Base-by-base conservation (phyloP, 768 basidiomycete genomes). In the Termitomyces eurrhizus region DNA sequence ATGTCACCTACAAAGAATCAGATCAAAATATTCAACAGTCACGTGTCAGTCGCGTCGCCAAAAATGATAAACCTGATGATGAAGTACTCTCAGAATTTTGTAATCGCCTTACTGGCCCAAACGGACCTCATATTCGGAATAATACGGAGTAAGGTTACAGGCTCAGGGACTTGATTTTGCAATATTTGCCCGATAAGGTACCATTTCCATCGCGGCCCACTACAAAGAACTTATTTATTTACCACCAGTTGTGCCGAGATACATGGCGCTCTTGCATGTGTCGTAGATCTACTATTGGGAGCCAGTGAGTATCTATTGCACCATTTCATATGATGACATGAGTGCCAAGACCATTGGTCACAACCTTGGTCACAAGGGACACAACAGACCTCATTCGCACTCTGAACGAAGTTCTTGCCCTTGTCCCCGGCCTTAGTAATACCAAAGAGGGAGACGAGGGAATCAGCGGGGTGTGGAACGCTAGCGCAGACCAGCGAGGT, bases 241-340 rank as follows among this genome's bases (percentile, higher is more conserved):
- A 74, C 91, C 91, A 78, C 91, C 91, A 41, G 91, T 92, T 57
- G 91, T 93, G 62, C 91, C 91, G 74, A 93, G 80, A 69, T 91
- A 91, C 88, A 93, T 89, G 56, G 87, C 72, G 26, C 83, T 60
- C 81, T 93, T 93, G 85, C 93, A 93, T 54, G 84, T 79, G 72
- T 93, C 93, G 73, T 93, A 94, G 75, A 94, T 92, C 90, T 91
- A 93, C 91, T n/a, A 92, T 81, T 92, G 89, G 89, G 91, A 91
- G 69, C 90, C 92, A 78, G 76, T 80, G 64, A 80, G 76, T 77
- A 76, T 75, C 74, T 70, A 64, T 29, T 21, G 7, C 9, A 29
- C 4, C 41, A 33, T 26, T 7, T 24, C 48, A 12, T 62, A 92
- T 92, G 73, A 93, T 66, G 60, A 94, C 88, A 80, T 91, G 82